Evolutionary conservation across 2,329 filamentous ascomycete genomes (phyloP).

Genomic region (Talaromyces funiculosus): DNA sequence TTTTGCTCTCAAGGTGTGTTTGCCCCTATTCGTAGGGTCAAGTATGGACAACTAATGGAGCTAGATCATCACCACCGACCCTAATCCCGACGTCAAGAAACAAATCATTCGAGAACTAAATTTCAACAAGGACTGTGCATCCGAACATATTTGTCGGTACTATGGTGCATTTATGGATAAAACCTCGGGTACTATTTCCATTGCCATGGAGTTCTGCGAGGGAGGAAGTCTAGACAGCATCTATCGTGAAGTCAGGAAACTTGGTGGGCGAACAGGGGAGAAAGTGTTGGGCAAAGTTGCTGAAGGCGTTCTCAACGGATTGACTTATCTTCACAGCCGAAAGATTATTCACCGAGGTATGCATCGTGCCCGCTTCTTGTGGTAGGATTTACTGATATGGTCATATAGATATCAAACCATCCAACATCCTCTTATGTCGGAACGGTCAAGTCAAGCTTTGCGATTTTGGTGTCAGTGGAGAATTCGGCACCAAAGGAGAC

Average conservation of each 20-base stretch:
- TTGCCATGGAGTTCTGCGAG: conserved; percentile 99
- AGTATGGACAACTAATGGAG: conserved; percentile 14
- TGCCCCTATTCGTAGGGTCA: conserved; percentile 9
- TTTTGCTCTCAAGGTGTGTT: conserved; percentile 83
- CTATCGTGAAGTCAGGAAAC: conserved; percentile 93
- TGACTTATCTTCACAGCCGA: conserved; percentile 90
- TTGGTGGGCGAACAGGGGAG: conserved; percentile 90
- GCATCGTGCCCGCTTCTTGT: too few species aligned
- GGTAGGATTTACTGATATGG: neutral
- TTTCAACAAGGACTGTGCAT: conserved; percentile 97
- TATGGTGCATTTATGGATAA: conserved; percentile 96
- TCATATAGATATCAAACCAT: conserved; percentile 93
- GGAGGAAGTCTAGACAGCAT: conserved; percentile 94
- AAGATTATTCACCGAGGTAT: conserved; percentile 87
- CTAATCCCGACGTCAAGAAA: conserved; percentile 95
- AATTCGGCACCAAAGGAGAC: conserved; percentile 97
- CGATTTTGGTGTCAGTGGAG: conserved; percentile 95
- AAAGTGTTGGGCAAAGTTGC: conserved; percentile 96
- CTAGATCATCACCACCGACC: conserved; percentile 95
- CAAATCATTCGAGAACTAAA: conserved; percentile 94
- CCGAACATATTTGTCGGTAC: conserved; percentile 93
- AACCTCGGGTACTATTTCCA: conserved; percentile 92
- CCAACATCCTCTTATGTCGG: conserved; percentile 89
- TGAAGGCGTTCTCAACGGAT: conserved; percentile 84
- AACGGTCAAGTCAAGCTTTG: conserved; percentile 94